Base-by-base conservation (phyloP, 352 stramenopile species). In the Pythium guiyangense region DNA sequence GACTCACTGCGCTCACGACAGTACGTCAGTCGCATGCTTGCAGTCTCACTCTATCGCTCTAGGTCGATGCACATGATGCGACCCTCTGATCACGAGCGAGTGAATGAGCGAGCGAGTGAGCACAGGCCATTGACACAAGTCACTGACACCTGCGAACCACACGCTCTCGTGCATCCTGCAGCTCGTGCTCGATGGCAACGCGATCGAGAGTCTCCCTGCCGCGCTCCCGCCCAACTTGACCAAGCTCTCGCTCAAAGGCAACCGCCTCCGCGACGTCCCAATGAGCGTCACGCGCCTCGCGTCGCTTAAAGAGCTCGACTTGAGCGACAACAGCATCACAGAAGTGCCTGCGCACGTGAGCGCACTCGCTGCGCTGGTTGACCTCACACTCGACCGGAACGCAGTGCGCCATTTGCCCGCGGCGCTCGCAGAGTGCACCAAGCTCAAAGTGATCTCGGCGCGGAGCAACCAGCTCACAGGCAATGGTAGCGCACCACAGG, bases 401-500 rank as follows among this genome's bases (percentile, higher is more conserved):
- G 52, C 52, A 11, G 40, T 94, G 15, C 53, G 49, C 8, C 49
- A 68, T 15, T 47, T 93, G 12, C 79, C 85, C 0, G 52, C 66
- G 8, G 64, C 64, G 39, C 60, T 94, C n/a, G 75, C 66, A 0
- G 52, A 61, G 51, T 94, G 85, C 44, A 6, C 22, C 2, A 91
- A 91, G 59, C 78, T 94, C 11, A 89, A 87, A 48, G 66, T 86
- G n/a, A 47, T 93, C 17, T 92, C 80, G 1, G 83, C 75, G 20
- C 74, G 81, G 6, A 49, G 60, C 27, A 94, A 94, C 52, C 53
- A 49, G 9, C 66, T 94, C 29, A 42, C 58, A 1, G 73, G 49
- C 22, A 22, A 22, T 37, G 18, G 63, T 40, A 11, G 49, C 34
- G 6, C 60, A 8, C 18, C 14, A 2, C 52, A 48, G 20, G 60